Base-by-base conservation (phyloP, 208 protist genomes). In the Leishmania aethiopica region DNA sequence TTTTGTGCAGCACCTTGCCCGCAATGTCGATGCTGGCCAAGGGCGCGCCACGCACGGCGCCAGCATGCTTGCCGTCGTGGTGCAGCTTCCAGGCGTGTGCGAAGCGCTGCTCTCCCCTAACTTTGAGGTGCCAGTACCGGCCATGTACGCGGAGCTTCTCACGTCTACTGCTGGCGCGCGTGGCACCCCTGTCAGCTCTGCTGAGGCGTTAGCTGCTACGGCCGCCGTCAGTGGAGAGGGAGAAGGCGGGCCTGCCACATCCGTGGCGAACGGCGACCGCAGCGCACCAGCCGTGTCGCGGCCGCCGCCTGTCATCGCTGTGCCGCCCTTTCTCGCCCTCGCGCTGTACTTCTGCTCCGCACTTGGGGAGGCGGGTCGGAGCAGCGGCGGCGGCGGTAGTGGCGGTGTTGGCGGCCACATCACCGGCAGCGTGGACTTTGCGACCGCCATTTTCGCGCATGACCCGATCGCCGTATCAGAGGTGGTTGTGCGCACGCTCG, bases 251-350 rank as follows among this genome's bases (percentile, higher is more conserved):
- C 32, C 8, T 42, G 51, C 45, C 10, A 55, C 70, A 78, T 72
- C 77, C 59, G 22, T 59, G 72, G 4, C 17, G 51, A 62, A 40
- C 51, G 40, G 35, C 1, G 35, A 45, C 59, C 60, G 72, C 59
- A 59, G 49, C 22, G 42, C 37, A 6, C 42, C 75, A 32, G 42
- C 55, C 6, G n/a, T 28, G 28, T 32, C 76, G 19, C 42, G 22
- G n/a, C 17, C 25, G 19, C 19, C 73, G 8, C n/a, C 32, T 11
- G 78, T 49, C 66, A 86, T 87, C 47, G n/a, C 79, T 15, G 79
- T 92, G 35, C 89, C 89, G 1, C 77, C 89, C 22, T 92, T 90
- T 69, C 59, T 92, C 77, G 60, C 83, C 28, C 49, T 91, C 10
- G 80, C 82, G 40, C 79, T 92, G 51, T 78, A 89, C 72, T 90